Evolutionary conservation across 2,329 filamentous ascomycete species (phyloP).

Genomic region (Monosporascus ibericus): DNA sequence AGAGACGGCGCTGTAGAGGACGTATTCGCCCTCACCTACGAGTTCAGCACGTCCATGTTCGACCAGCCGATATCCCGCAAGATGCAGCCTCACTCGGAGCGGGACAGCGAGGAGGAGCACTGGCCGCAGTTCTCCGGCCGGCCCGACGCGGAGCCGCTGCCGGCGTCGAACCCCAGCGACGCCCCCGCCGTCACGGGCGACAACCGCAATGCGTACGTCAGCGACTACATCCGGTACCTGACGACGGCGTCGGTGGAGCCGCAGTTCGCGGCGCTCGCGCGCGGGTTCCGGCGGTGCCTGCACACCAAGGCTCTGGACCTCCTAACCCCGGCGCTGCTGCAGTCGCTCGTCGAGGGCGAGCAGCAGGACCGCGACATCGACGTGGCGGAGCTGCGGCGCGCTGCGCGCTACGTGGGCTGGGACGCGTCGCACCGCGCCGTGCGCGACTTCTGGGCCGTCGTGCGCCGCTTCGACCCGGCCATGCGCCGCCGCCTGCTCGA

Average conservation of each 20-base stretch:
- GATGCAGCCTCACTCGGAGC: slow-evolving; percentile 37
- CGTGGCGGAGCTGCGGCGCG: slow-evolving; percentile 62
- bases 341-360: slow-evolving; percentile 75
- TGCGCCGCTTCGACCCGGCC: slow-evolving; percentile 58
- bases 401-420: slow-evolving; percentile 78
- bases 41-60: slow-evolving; percentile 64
- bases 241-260: slow-evolving; percentile 69
- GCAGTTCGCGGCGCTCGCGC: slow-evolving; percentile 74
- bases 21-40: slow-evolving; percentile 77
- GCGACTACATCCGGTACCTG: slow-evolving; percentile 79
- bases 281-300: slow-evolving; percentile 73
- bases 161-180: slow-evolving; percentile 40
- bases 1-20: slow-evolving; percentile 72
- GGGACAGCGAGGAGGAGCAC: background rate
- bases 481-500: slow-evolving; percentile 76
- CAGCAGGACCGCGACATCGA: slow-evolving; percentile 60
- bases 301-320: slow-evolving; percentile 63
- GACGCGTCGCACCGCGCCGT: slow-evolving; percentile 63
- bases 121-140: slow-evolving; percentile 49
- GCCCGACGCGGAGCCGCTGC: slow-evolving; percentile 17
- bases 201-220: slow-evolving; percentile 73
- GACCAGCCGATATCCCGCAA: slow-evolving; percentile 50
- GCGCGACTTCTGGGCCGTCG: slow-evolving; percentile 77
- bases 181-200: slow-evolving; percentile 71
- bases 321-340: slow-evolving; percentile 65